These are phyloP conservation scores for Tricholoma flavovirens DNA, from an alignment of 768 basidiomycete species.

Conservation along the genomic window DNA sequence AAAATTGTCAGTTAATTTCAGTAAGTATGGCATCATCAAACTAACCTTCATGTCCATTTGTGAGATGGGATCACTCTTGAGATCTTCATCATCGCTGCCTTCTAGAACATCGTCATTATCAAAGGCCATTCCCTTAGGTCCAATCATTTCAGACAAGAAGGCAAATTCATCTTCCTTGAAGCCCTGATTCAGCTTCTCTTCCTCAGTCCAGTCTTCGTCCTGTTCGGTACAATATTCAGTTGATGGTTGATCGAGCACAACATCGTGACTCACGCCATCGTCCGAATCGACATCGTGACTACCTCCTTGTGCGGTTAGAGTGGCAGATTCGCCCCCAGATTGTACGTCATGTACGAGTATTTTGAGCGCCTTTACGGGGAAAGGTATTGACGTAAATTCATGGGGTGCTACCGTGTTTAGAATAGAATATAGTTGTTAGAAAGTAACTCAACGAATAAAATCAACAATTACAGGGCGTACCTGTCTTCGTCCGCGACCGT, in stretches of 20 bases:
- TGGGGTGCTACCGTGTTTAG: constrained; percentile 57
- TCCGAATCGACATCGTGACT: constrained; percentile 61
- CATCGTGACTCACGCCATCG: constrained; percentile 53
- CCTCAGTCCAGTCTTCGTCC: constrained; percentile 94
- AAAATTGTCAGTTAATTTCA: neutral
- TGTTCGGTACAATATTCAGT: constrained; percentile 22
- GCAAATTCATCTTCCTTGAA: constrained; percentile 73
- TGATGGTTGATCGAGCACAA: neutral
- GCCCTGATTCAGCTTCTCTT: constrained; percentile 57
- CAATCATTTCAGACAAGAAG: constrained; percentile 80
- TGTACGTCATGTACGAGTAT: constrained; percentile 81
- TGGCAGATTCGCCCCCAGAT: constrained; percentile 67
- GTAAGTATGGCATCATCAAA: neutral
- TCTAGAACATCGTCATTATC: constrained; percentile 76
- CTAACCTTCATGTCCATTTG: constrained; percentile 74
- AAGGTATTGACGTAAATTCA: constrained; percentile 79
- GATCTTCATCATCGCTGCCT: constrained; percentile 79
- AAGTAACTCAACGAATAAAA: constrained; percentile 12
- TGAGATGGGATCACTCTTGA: constrained; percentile 80
- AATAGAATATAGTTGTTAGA: constrained; percentile 23
- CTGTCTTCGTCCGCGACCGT: constrained; percentile 79
- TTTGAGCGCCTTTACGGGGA: constrained; percentile 92
- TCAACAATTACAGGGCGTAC: constrained; percentile 41
- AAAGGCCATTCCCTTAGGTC: constrained; percentile 63
- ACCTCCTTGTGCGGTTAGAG: constrained; percentile 50